Conservation (phyloP, 352 stramenopile species). For the Globisporangium yorkense region DNA sequence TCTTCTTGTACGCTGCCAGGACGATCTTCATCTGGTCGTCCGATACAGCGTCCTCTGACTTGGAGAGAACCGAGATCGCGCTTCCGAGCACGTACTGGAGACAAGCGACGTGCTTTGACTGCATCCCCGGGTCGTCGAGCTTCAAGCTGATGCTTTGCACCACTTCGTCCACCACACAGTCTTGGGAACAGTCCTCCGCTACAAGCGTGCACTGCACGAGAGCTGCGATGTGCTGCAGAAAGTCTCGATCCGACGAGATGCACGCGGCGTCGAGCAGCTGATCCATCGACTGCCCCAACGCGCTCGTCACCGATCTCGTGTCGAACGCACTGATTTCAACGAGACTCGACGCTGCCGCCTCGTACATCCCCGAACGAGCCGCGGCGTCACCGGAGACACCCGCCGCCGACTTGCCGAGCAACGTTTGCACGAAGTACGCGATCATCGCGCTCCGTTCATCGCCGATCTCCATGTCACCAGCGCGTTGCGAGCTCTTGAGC, state of each 20-base stretch:
- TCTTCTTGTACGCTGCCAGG: conserved; percentile 24
- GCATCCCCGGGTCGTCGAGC: conserved; percentile 10
- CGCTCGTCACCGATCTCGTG: conserved; percentile 17
- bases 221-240: conserved; percentile 28
- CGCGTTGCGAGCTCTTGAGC: conserved; percentile 19
- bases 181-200: conserved; percentile 11
- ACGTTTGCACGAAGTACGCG: conserved; percentile 44
- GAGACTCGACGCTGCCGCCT: conserved; percentile 30
- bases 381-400: neutral
- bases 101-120: conserved; percentile 12
- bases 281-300: conserved; percentile 15
- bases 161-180: conserved; percentile 18
- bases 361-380: conserved; percentile 15
- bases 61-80: conserved; percentile 20
- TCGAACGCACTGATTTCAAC: conserved; percentile 30
- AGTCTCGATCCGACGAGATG: conserved; percentile 24
- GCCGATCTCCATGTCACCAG: conserved; percentile 12
- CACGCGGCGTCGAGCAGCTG: conserved; percentile 20
- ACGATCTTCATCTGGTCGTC: conserved; percentile 16
- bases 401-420: conserved; percentile 18
- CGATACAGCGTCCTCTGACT: neutral
- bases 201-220: conserved; percentile 24
- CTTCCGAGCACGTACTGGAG: conserved; percentile 36
- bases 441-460: conserved; percentile 27
- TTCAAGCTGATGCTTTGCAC: conserved; percentile 15